Percentiles rank a stretch among this genome's conserved stretches.
phyloP scores from a whole-genome alignment of 768 basidiomycete genomes.

The Boletus vinaceobasis region DNA sequence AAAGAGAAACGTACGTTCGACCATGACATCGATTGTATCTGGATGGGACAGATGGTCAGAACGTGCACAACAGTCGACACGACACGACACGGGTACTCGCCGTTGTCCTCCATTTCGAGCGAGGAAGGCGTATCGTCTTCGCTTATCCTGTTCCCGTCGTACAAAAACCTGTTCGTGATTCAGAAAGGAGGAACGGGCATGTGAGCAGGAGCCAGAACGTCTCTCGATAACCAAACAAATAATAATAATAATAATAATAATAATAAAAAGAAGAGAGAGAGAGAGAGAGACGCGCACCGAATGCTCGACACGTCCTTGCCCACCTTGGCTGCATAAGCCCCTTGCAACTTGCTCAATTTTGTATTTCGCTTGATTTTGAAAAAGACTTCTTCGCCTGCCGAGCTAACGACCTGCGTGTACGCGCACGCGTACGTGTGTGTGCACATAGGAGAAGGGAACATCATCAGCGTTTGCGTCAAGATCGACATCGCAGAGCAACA shows the following conservation, averaged over 20 bases:
- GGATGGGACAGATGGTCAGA: conserved; percentile 4
- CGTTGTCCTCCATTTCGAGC: conserved; percentile 88
- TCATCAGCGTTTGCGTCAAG: not conserved
- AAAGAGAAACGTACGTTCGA: conserved; percentile 69
- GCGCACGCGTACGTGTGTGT: not conserved
- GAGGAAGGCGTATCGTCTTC: conserved; percentile 85
- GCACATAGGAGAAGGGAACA: not conserved
- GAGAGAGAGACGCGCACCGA: conserved; percentile 54
- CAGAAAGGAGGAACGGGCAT: too few relatives aligned
- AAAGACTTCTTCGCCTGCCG: conserved; percentile 83
- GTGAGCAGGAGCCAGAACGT: not conserved
- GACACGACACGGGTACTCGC: conserved; percentile 38
- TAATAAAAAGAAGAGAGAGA: conserved; percentile 1
- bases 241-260: not conserved
- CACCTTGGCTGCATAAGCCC: conserved; percentile 88
- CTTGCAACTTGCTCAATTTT: conserved; percentile 88
- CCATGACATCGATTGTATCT: conserved; percentile 97
- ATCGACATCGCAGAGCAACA: not conserved
- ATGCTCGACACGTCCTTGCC: conserved; percentile 87
- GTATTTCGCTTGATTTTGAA: conserved; percentile 97
- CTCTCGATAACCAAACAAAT: not conserved
- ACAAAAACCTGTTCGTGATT: conserved; percentile 65
- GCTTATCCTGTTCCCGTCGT: conserved; percentile 81
- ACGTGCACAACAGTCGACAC: not conserved
- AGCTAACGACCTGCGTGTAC: conserved; percentile 59